phyloP scores from a whole-genome alignment of 2,329 filamentous ascomycete genomes.

The Alternaria triticimaculans region DNA sequence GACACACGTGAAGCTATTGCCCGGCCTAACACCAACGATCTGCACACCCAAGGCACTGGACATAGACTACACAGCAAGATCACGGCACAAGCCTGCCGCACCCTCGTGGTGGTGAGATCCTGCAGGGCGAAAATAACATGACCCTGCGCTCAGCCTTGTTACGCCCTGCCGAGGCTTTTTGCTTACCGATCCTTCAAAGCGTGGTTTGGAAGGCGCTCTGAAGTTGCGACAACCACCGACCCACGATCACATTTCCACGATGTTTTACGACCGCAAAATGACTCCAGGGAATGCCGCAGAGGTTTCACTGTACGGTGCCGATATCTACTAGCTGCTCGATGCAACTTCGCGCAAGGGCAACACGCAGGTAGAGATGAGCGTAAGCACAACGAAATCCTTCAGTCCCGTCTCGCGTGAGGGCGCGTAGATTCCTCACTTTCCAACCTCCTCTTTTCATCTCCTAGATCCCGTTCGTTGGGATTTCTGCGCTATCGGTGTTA shows the following conservation, averaged over 20 bases:
- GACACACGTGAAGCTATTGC: background rate
- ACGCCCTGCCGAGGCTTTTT: background rate
- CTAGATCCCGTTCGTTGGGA: background rate
- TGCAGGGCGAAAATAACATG: background rate
- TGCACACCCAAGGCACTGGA: background rate
- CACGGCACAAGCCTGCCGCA: background rate
- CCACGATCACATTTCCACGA: no score
- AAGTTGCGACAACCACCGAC: no score
- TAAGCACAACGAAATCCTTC: background rate
- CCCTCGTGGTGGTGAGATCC: background rate
- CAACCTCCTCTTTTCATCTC: background rate
- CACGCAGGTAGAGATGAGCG: no score
- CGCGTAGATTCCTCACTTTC: background rate
- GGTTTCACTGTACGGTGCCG: no score
- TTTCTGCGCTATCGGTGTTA: background rate
- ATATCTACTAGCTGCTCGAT: no score
- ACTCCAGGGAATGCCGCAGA: no score
- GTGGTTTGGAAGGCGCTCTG: no score
- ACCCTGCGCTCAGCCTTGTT: background rate
- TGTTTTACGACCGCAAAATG: no score
- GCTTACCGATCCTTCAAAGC: background rate
- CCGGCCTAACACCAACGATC: background rate
- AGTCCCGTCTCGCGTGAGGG: background rate
- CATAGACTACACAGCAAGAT: background rate
- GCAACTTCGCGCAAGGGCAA: no score